phyloP scores from a whole-genome alignment of 345 rosid genomes.

The Brassica incana region DNA sequence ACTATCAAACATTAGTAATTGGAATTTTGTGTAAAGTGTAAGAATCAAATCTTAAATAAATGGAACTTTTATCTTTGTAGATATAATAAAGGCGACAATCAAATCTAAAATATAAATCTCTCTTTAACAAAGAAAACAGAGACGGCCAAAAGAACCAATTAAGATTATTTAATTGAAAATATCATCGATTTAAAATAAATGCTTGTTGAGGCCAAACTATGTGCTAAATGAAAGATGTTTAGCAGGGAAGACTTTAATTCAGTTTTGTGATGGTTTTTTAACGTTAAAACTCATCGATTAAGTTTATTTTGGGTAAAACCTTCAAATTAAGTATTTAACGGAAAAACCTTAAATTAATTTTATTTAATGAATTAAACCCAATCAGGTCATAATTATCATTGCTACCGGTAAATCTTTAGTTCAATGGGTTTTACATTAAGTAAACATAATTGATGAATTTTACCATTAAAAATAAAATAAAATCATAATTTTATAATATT shows the following conservation, averaged over 20 bases:
- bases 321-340: too few species aligned
- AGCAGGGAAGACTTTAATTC: background rate
- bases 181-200: background rate
- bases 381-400: too few species aligned
- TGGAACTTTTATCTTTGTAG: background rate
- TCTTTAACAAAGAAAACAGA: background rate
- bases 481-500: too few species aligned
- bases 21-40: background rate
- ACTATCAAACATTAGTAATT: conserved; percentile 11
- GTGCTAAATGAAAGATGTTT: conserved; percentile 9
- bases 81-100: background rate
- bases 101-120: background rate
- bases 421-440: too few species aligned
- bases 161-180: background rate
- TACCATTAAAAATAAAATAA: too few species aligned
- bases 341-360: too few species aligned
- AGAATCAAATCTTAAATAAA: conserved; percentile 9
- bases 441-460: too few species aligned
- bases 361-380: too few species aligned
- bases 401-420: too few species aligned
- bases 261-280: background rate
- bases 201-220: conserved; percentile 15
- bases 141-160: background rate
- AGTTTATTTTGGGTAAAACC: too few species aligned
- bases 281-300: too few species aligned